Evolutionary conservation across 2,329 filamentous ascomycete species (phyloP).

Genomic region (Colletotrichum sp.): DNA sequence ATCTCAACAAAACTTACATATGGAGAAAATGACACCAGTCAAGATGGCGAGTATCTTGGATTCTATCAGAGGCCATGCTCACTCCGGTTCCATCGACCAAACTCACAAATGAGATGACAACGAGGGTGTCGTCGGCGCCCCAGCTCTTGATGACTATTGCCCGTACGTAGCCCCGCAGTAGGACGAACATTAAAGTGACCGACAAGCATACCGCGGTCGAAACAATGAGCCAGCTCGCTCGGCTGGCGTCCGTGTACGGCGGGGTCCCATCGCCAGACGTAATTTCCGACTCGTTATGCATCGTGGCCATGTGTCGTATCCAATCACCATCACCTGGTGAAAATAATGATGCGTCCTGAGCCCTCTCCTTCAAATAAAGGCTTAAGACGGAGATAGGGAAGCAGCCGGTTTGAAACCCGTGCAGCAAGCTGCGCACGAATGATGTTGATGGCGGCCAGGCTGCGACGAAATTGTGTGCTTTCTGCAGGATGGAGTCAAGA

Average conservation of each 20-base stretch:
- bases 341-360: neutral
- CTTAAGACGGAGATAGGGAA: rapidly evolving
- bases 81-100: neutral
- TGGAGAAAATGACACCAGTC: neutral
- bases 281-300: neutral
- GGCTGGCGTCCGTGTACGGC: neutral
- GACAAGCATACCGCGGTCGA: neutral
- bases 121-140: slow-evolving; percentile 2
- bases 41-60: neutral
- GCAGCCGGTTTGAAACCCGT: neutral
- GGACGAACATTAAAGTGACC: neutral
- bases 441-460: neutral
- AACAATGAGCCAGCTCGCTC: neutral
- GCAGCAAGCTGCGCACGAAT: neutral
- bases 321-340: neutral
- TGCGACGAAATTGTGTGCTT: neutral
- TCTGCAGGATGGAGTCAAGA: neutral
- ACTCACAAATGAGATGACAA: slow-evolving; percentile 4
- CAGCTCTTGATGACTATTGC: slow-evolving; percentile 5
- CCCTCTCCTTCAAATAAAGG: neutral
- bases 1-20: neutral
- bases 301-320: neutral
- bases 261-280: neutral
- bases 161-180: neutral
- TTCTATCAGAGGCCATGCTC: neutral